Percentiles rank a stretch among this genome's conserved stretches.
Conservation (phyloP, 768 basidiomycete genomes). For the Lentinus brumalis region DNA sequence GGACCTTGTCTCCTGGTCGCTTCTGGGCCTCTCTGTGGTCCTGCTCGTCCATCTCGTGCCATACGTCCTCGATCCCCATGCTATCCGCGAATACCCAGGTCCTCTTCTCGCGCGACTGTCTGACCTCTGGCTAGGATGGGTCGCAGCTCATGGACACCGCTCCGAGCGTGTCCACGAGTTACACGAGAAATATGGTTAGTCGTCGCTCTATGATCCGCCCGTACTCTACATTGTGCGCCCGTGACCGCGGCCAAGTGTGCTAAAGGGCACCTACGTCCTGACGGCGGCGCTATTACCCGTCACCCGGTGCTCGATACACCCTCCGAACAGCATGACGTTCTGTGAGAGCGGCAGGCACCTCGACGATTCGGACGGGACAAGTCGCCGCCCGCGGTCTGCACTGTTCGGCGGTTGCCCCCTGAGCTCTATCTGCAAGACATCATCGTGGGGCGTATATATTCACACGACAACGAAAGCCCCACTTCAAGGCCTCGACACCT, state of each 20-base stretch:
- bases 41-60: constrained; percentile 39
- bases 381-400: no score
- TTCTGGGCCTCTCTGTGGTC: constrained; percentile 19
- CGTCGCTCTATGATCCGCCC: constrained; percentile 9
- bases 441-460: no score
- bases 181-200: constrained; percentile 73
- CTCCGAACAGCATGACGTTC: no score
- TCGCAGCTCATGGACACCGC: constrained; percentile 68
- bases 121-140: constrained; percentile 71
- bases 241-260: constrained; percentile 6
- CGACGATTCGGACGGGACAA: no score
- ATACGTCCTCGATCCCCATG: constrained; percentile 59
- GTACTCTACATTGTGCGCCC: constrained; percentile 3
- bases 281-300: background rate
- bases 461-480: no score
- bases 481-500: no score
- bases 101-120: constrained; percentile 66
- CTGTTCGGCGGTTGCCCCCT: no score
- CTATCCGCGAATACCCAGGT: constrained; percentile 51
- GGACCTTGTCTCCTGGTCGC: constrained; percentile 21
- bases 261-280: background rate
- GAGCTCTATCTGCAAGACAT: no score
- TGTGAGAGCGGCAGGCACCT: no score
- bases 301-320: no score
- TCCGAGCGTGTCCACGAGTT: constrained; percentile 73